Percentiles rank a stretch among this genome's conserved stretches.
phyloP scores from a whole-genome alignment of 2,329 filamentous ascomycete species.

The Xylaria sp. region DNA sequence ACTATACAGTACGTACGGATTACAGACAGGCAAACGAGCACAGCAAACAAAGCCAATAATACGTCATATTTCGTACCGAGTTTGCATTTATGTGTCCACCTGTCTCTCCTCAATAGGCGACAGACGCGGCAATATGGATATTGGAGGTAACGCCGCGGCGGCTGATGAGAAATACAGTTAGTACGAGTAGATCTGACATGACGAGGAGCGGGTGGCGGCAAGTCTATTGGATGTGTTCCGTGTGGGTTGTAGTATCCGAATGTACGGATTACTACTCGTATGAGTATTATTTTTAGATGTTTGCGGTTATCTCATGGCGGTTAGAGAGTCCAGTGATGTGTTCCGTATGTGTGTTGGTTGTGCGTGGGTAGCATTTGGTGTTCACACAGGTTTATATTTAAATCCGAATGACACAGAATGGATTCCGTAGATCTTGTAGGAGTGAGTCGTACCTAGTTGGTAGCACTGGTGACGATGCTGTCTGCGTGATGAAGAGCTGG shows the following conservation, averaged over 20 bases:
- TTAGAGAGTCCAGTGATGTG: no score
- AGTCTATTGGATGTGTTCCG: no score
- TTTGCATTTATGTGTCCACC: no score
- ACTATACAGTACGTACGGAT: background rate
- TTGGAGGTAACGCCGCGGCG: slow-evolving; percentile 12
- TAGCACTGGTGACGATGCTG: background rate
- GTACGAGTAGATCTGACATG: background rate
- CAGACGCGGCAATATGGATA: slow-evolving; percentile 17
- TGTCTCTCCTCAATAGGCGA: background rate
- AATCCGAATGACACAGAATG: no score
- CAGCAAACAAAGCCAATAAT: background rate
- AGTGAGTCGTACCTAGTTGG: no score
- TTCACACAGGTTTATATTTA: no score
- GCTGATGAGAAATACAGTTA: slow-evolving; percentile 8
- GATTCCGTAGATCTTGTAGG: no score
- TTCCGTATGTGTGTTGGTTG: no score
- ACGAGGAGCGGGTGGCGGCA: no score
- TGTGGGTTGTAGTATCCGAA: no score
- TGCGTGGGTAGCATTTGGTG: no score
- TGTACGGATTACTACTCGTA: no score
- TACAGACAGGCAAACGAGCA: background rate
- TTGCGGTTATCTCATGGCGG: background rate
- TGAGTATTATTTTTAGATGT: background rate
- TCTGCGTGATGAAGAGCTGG: background rate
- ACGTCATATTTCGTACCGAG: background rate